A percentile compares a stretch with the other conserved stretches of the same genome.
Evolutionary conservation across 2,329 filamentous ascomycete species (phyloP).

Genomic region (Ascochyta rabiei): DNA sequence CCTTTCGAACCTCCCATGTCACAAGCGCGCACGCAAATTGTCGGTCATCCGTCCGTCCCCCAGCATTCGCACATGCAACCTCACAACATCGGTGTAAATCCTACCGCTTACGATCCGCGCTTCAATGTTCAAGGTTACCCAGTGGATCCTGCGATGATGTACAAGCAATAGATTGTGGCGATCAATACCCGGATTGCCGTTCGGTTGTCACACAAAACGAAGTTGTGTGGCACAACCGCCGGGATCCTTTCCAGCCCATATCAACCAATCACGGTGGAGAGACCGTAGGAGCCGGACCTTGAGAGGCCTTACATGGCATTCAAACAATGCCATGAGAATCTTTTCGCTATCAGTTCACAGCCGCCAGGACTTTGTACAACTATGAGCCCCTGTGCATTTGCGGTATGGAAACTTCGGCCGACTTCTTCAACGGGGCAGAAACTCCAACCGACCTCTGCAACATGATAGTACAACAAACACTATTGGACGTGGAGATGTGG

Average conservation of each 20-base stretch:
- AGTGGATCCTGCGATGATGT: conserved; percentile 45
- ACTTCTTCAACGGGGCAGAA: background rate
- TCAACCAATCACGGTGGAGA: conserved; percentile 5
- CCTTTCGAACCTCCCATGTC: conserved; percentile 40
- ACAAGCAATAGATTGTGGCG: conserved; percentile 28
- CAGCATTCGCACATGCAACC: conserved; percentile 38
- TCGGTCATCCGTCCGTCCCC: conserved; percentile 32
- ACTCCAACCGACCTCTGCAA: background rate
- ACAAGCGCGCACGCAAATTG: conserved; percentile 33
- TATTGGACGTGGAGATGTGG: background rate
- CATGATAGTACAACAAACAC: conserved; percentile 1
- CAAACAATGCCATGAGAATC: background rate
- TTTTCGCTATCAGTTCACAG: background rate
- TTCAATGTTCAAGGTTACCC: conserved; percentile 42
- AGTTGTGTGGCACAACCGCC: conserved; percentile 2
- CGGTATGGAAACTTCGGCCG: background rate
- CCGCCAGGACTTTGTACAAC: conserved; percentile 1
- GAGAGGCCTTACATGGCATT: conserved; percentile 2
- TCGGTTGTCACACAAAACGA: conserved; percentile 7
- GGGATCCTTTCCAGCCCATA: background rate
- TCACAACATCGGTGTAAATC: conserved; percentile 40
- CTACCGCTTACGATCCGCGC: conserved; percentile 41
- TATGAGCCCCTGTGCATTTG: background rate
- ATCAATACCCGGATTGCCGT: conserved; percentile 3
- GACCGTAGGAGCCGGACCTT: conserved; percentile 2